Evolutionary conservation across 2,329 filamentous ascomycete species (phyloP).

Genomic region (Huntiella moniliformis): DNA sequence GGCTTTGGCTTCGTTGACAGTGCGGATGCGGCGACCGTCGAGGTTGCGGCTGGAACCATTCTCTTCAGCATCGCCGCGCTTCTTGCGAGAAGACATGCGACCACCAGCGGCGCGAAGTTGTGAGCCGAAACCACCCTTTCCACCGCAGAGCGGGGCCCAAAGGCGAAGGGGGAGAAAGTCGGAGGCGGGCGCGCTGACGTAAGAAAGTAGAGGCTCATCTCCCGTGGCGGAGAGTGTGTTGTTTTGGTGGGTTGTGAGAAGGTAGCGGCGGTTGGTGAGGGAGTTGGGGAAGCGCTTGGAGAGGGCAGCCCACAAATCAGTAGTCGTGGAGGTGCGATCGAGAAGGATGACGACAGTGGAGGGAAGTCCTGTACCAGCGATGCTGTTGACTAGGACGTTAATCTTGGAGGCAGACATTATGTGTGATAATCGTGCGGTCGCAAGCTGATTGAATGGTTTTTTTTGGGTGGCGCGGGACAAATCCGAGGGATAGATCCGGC

Average conservation of each 20-base stretch:
- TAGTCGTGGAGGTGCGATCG: conserved; percentile 42
- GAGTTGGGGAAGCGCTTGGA: conserved; percentile 38
- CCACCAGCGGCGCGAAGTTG: conserved; percentile 92
- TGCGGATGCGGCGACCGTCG: conserved; percentile 74
- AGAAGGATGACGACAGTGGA: conserved; percentile 67
- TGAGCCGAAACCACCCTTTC: conserved; percentile 94
- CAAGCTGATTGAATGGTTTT: not conserved
- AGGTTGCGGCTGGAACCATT: conserved; percentile 86
- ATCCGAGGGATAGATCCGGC: not conserved
- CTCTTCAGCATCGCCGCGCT: conserved; percentile 62
- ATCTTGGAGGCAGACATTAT: conserved; percentile 39
- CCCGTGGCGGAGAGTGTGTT: conserved; percentile 43
- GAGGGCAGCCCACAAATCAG: conserved; percentile 46
- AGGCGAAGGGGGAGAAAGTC: conserved; percentile 70
- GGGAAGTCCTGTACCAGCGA: conserved; percentile 65
- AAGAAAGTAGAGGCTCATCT: conserved; percentile 33
- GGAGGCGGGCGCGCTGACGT: conserved; percentile 38
- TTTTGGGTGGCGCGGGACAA: not conserved
- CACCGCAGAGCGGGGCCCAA: conserved; percentile 62
- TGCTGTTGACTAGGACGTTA: conserved; percentile 72
- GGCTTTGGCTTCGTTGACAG: conserved; percentile 86
- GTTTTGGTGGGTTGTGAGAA: conserved; percentile 69
- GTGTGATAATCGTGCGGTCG: not conserved
- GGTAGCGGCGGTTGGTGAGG: conserved; percentile 34
- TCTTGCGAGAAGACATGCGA: conserved; percentile 92